These are phyloP conservation scores for Neobulgaria alba DNA, from an alignment of 2,329 filamentous ascomycete genomes.

Conservation along the genomic window DNA sequence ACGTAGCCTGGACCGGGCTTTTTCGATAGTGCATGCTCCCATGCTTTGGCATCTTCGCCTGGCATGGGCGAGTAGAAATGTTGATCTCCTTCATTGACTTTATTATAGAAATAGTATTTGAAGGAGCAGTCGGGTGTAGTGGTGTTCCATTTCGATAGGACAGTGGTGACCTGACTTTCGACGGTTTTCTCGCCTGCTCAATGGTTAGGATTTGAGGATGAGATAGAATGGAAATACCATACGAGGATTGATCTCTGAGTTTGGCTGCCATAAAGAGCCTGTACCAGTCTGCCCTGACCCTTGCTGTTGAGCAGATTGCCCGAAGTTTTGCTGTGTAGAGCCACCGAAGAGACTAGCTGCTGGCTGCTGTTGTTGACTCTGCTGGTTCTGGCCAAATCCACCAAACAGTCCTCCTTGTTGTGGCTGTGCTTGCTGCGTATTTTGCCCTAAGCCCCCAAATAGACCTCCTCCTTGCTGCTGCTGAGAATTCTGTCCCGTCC, in stretches of 20 bases:
- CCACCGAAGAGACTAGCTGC: background rate
- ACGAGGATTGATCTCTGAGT: constrained; percentile 24
- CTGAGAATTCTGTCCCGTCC: constrained; percentile 17
- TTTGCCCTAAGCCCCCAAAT: constrained; percentile 14
- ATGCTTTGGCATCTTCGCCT: constrained; percentile 66
- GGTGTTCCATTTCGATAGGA: constrained; percentile 69
- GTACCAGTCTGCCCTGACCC: constrained; percentile 26
- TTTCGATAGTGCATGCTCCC: constrained; percentile 75
- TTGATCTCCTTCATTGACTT: constrained; percentile 58
- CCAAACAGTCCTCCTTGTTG: constrained; percentile 3
- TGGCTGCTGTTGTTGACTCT: constrained; percentile 11
- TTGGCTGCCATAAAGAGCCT: constrained; percentile 26
- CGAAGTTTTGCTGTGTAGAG: background rate
- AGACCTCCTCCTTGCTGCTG: constrained; percentile 16
- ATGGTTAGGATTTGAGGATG: constrained; percentile 14
- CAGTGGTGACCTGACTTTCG: constrained; percentile 61
- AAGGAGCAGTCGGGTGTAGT: constrained; percentile 60
- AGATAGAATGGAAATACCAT: constrained; percentile 3
- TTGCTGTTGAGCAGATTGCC: constrained; percentile 12
- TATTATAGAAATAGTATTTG: constrained; percentile 84
- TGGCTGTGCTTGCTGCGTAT: constrained; percentile 3
- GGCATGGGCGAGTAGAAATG: constrained; percentile 66
- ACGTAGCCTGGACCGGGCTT: constrained; percentile 71
- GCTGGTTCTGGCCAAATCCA: constrained; percentile 5
- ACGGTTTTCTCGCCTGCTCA: constrained; percentile 59